These are phyloP conservation scores for Coniophora puteana DNA, from an alignment of 1,284 basidiomycete genomes.

Conservation along the genomic window DNA sequence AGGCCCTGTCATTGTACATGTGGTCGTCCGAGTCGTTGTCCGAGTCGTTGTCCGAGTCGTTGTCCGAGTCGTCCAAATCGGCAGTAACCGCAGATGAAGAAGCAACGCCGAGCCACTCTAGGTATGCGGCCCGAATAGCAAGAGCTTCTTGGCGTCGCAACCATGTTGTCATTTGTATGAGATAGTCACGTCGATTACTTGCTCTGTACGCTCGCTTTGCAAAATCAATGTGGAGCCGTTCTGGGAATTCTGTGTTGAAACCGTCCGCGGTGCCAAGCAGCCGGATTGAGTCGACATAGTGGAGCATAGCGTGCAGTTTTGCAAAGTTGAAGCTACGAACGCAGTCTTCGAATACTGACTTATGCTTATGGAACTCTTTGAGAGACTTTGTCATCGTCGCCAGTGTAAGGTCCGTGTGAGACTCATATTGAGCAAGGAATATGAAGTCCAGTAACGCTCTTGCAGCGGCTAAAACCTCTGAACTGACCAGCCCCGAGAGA, in stretches of 20 bases:
- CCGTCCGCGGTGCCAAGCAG: constrained; percentile 3
- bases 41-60: no score
- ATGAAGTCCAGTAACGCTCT: constrained; percentile 1
- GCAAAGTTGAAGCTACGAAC: constrained; percentile 6
- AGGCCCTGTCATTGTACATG: no score
- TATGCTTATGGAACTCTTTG: constrained; percentile 14
- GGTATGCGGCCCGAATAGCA: constrained; percentile 6
- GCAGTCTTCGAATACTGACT: constrained; percentile 13
- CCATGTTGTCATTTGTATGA: constrained; percentile 23
- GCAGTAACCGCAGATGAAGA: no score
- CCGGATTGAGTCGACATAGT: constrained; percentile 1
- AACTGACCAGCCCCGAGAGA: not conserved
- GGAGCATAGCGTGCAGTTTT: constrained; percentile 5
- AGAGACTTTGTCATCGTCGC: constrained; percentile 6
- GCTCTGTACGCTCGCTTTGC: constrained; percentile 15
- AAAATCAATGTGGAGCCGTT: constrained; percentile 7
- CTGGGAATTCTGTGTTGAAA: constrained; percentile 6
- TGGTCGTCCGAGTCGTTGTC: no score
- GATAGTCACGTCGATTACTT: constrained; percentile 21
- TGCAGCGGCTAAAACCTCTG: not conserved
- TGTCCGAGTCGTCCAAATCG: no score
- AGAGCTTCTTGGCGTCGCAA: constrained; percentile 20
- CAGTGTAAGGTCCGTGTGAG: not conserved
- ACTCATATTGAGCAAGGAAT: constrained; percentile 1
- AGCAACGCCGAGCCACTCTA: constrained; percentile 15